Base-by-base conservation (phyloP, 768 basidiomycete genomes). In the Cyathus striatus region DNA sequence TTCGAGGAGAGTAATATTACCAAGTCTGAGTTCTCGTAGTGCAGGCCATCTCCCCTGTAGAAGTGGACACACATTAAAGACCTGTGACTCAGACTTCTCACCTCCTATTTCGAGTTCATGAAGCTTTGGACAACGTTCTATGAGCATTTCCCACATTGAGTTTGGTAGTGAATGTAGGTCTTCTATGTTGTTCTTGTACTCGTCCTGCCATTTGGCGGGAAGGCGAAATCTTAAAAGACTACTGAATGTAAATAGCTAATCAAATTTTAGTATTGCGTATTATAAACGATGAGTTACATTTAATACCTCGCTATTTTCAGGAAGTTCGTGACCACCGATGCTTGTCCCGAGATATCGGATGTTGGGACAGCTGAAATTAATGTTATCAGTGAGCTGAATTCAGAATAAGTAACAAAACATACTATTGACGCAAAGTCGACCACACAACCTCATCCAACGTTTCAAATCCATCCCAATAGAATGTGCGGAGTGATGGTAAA, bases 101-200 rank as follows among this genome's bases (percentile, higher is more conserved):
- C 43, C 41, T 14, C 58, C 57, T 21, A 79, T 55, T 42, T 59
- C 54, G 7, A 79, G 59, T 26, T 72, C 65, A 47, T 69, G 64
- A 23, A 79, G 58, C 34, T 68, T 50, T 1, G 66, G 69, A 38
- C 65, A 76, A 13, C 68, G 66, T 23, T 61, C 55, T 32, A 69
- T 61, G 38, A 79, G 64, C 78, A 79, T 79, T 45, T 70, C 67
- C 78, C 78, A 79, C n/a, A 79, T 58, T 5, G 55, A 52, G 21
- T 46, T 25, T 6, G 58, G 58, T 24, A 59, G 46, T 26, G 42
- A 36, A 46, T 48, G 23, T 33, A n/a, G n/a, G n/a, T n/a, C n/a
- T n/a, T n/a, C n/a, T n/a, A n/a, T n/a, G n/a, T n/a, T n/a, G n/a
- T n/a, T n/a, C n/a, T n/a, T n/a, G n/a, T n/a, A n/a, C n/a, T n/a